Base-by-base conservation (phyloP, 371 early-diverging fungal species). In the Rhizopus delemar region DNA sequence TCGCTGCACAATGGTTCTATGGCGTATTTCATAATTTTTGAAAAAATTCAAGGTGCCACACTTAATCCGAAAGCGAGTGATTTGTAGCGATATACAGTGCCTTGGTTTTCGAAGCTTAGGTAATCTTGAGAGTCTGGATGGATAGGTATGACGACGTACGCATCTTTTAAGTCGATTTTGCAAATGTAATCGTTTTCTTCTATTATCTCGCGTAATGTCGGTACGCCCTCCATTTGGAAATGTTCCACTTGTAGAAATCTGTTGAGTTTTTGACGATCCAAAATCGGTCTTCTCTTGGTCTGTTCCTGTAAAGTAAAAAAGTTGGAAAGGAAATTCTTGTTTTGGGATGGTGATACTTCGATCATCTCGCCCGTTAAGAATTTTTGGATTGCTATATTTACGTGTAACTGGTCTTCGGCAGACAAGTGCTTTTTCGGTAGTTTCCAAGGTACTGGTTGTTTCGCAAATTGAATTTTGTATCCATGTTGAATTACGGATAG, bases 271-370 rank as follows among this genome's bases (percentile, higher is more conserved):
- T 32, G 51, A 8, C 36, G 48, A 22, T 56, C 36, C 3, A 56
- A 38, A 8, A 48, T 56, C 5, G 58, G 58, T 49, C 57, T 8
- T 3, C 57, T 0, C 16, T 57, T 57, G 22, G 35, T 50, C 1
- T 22, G n/a, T 32, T 50, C 41, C 15, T 58, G 59, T 16, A 58
- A 51, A 5, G 59, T 58, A 32, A 58, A 58, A 28, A 51, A 58
- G 2, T 51, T 50, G 4, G 59, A 58, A 0, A 58, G 45, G 22
- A 9, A 51, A 11, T 43, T 16, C 32, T 6, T 32, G 12, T 1
- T 2, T 16, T 58, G 59, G 2, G 51, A 34, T 0, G 52, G 59
- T 16, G 45, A 43, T 0, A 51, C 11, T 35, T 58, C 59, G 12
- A 58, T 58, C 3, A 58, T 51, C 5, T 41, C 52, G n/a, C 51